Evolutionary conservation across 495 filamentous ascomycete species (phyloP).

Genomic region (Penicillium maclennaniae): DNA sequence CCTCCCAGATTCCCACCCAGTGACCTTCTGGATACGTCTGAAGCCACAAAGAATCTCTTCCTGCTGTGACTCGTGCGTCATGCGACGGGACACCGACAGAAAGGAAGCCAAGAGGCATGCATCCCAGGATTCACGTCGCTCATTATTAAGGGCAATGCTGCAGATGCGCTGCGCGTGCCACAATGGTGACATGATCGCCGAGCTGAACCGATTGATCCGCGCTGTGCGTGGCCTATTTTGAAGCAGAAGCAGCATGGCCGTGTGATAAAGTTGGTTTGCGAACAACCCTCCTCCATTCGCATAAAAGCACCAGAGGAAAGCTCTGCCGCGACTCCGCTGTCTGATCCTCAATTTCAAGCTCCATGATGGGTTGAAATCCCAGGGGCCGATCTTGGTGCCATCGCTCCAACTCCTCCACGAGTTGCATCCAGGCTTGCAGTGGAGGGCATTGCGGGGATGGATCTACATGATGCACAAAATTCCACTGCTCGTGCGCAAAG

Average conservation of each 20-base stretch:
- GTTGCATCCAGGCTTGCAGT: slow-evolving; percentile 23
- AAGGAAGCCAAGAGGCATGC: slow-evolving; percentile 36
- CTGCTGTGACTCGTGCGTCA: slow-evolving; percentile 38
- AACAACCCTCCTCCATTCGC: slow-evolving; percentile 37
- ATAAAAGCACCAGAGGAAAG: slow-evolving; percentile 39
- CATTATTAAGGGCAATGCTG: slow-evolving; percentile 38
- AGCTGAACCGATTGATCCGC: slow-evolving; percentile 13
- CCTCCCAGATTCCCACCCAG: slow-evolving; percentile 30
- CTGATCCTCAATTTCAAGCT: slow-evolving; percentile 18
- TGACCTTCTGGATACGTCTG: slow-evolving; percentile 24
- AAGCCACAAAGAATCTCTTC: slow-evolving; percentile 29
- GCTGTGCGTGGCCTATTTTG: slow-evolving; percentile 34
- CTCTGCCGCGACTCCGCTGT: slow-evolving; percentile 13
- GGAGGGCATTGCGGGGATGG: slow-evolving; percentile 8
- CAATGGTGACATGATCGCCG: slow-evolving; percentile 26
- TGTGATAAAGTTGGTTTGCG: slow-evolving; percentile 42
- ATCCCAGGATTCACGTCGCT: slow-evolving; percentile 34
- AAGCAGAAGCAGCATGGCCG: slow-evolving; percentile 39
- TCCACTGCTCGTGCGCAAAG: slow-evolving; percentile 25
- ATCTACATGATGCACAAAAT: slow-evolving; percentile 24
- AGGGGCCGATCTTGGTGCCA: slow-evolving; percentile 35
- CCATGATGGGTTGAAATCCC: slow-evolving; percentile 34
- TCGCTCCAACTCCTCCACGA: slow-evolving; percentile 26
- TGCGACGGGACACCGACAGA: slow-evolving; percentile 29
- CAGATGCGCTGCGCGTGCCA: slow-evolving; percentile 39